phyloP scores from a whole-genome alignment of 2,329 filamentous ascomycete genomes.

The Ceratocystis colombiana region DNA sequence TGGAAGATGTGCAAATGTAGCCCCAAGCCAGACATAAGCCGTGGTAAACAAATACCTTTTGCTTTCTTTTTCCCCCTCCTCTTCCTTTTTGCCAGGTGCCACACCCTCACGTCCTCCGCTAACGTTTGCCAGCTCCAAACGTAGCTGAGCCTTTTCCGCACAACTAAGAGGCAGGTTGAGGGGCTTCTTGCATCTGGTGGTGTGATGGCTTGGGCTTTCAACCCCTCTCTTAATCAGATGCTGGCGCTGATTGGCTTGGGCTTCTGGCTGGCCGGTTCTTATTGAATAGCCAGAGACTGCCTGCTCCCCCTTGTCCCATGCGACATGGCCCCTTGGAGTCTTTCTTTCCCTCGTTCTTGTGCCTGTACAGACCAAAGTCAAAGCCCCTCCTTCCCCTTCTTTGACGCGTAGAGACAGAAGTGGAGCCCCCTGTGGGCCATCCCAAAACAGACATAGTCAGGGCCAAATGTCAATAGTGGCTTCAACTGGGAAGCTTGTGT shows the following conservation, averaged over 20 bases:
- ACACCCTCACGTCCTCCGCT: neutral
- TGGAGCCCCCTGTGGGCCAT: neutral
- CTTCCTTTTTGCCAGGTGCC: no score
- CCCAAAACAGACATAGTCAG: slow-evolving; percentile 2
- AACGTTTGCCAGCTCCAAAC: neutral
- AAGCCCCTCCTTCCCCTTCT: slow-evolving; percentile 11
- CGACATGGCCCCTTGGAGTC: neutral
- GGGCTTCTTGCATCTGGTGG: neutral
- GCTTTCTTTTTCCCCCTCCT: neutral
- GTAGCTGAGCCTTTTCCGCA: neutral
- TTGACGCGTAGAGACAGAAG: slow-evolving; percentile 10
- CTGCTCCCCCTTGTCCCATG: neutral
- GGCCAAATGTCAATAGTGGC: slow-evolving; percentile 12
- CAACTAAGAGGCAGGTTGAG: neutral
- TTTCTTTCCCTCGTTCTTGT: neutral
- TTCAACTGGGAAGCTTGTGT: slow-evolving; percentile 1
- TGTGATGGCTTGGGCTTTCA: neutral
- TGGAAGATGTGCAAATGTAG: no score
- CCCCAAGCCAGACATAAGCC: no score
- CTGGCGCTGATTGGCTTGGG: neutral
- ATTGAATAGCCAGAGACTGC: neutral
- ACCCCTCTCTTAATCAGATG: neutral
- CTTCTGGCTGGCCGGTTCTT: neutral
- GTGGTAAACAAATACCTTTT: neutral
- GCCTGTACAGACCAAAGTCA: neutral